These are phyloP conservation scores for Pichia kudriavzevii DNA, from an alignment of 1,139 yeast species.

Conservation along the genomic window DNA sequence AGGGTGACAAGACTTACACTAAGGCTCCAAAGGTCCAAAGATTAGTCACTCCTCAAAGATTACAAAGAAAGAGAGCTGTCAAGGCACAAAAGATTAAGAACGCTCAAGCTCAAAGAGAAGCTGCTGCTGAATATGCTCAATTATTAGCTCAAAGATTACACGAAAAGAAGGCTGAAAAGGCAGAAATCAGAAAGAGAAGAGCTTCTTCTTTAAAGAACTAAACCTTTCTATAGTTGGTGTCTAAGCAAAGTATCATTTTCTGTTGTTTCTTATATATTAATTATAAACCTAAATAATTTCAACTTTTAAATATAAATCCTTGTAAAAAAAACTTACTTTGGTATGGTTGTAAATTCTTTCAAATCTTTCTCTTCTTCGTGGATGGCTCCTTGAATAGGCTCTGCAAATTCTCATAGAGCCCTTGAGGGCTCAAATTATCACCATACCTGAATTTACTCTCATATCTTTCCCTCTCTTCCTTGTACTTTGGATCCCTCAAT, in stretches of 20 bases:
- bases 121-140: conserved; percentile 99
- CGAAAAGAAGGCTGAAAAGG: conserved; percentile 97
- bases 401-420: conserved; percentile 71
- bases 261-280: conserved; percentile 5
- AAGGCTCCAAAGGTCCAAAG: conserved; percentile 99
- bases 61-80: conserved; percentile 98
- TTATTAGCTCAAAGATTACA: conserved; percentile 96
- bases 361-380: no score
- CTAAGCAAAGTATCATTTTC: not conserved
- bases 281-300: conserved; percentile 4
- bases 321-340: no score
- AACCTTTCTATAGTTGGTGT: conserved; percentile 5
- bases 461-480: conserved; percentile 57
- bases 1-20: conserved; percentile 98
- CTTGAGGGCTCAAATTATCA: conserved; percentile 56
- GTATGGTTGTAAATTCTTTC: no score
- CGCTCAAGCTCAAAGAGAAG: conserved; percentile 99
- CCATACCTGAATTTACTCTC: conserved; percentile 49
- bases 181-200: conserved; percentile 98
- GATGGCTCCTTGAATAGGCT: conserved; percentile 41
- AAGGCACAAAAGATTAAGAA: conserved; percentile 89
- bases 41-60: conserved; percentile 97
- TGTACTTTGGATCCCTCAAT: conserved; percentile 71
- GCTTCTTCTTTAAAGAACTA: conserved; percentile 92
- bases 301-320: no score